These are phyloP conservation scores for Heritiera fomes DNA, from an alignment of 345 rosid genomes.

Conservation along the genomic window DNA sequence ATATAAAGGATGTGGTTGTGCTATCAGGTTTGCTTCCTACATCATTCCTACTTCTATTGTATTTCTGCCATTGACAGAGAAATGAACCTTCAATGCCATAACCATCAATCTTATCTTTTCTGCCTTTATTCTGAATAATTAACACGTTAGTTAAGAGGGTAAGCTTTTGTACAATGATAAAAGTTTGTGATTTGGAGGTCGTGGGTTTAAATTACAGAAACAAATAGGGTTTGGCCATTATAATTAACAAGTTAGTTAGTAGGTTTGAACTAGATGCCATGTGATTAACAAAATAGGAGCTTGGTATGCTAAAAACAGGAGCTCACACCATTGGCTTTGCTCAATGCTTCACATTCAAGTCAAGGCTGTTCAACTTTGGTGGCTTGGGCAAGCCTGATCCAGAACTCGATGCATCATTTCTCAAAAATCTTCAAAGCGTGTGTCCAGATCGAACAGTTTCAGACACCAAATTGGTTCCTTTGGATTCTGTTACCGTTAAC, in stretches of 20 bases:
- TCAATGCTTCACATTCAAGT: slow-evolving; percentile 68
- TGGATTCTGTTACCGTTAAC: slow-evolving; percentile 39
- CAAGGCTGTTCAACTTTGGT: slow-evolving; percentile 55
- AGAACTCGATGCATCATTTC: slow-evolving; percentile 45
- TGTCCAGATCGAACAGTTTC: slow-evolving; percentile 59
- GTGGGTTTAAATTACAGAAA: no score
- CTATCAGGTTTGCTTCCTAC: slow-evolving; percentile 51
- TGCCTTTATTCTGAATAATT: background rate
- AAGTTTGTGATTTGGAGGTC: no score
- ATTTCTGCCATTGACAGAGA: background rate
- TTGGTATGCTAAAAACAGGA: slow-evolving; percentile 33
- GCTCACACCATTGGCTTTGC: slow-evolving; percentile 72
- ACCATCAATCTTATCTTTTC: background rate
- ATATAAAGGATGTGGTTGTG: slow-evolving; percentile 60
- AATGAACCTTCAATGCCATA: background rate
- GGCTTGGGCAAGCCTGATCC: slow-evolving; percentile 67
- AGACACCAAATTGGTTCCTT: slow-evolving; percentile 44
- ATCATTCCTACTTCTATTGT: background rate
- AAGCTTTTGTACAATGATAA: no score
- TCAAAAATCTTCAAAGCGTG: slow-evolving; percentile 39
- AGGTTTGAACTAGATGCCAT: background rate
- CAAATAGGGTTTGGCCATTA: no score
- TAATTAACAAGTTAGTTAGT: background rate
- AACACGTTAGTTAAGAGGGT: background rate
- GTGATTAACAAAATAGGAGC: background rate